Base-by-base conservation (phyloP, 108 stramenopile species). In the Conticribra weissflogii region DNA sequence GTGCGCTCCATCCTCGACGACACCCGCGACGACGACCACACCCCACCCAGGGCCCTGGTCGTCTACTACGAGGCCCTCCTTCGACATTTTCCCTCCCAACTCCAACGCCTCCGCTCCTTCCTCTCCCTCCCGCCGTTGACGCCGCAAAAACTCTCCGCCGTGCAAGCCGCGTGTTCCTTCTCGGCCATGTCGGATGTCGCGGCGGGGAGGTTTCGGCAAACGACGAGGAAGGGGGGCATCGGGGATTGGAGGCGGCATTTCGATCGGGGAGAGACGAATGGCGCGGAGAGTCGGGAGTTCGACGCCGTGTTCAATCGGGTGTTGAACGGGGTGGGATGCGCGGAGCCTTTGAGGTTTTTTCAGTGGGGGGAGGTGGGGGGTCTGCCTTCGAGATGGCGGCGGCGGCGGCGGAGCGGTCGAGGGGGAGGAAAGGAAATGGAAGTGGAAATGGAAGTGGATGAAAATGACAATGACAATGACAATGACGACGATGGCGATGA, bases 1-100 rank as follows among this genome's bases (percentile, higher is more conserved):
- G 59, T 76, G 23, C 19, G 45, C 12, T 25, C 36, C 12, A 30
- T 76, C 7, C 27, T 21, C n/a, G 19, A 25, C 3, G 64, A 66
- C 4, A 64, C 5, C 12, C 36, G 12, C 12, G 36, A 41, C 36
- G 12, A 12, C 12, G 36, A 41, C 36, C 8, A n/a, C n/a, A n/a
- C n/a, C n/a, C n/a, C n/a, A 41, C 36, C 5, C 5, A 5, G 76
- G 27, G 63, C 33, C 12, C 44, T 71, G 17, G 76, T 78, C 16
- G 46, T 78, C 4, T 72, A 60, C 21, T 78, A 78, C 56, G 76
- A 78, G 25, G n/a, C 25, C 3, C 30, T 78, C 18, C 48, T 70
- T 1, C n/a, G 54, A 21, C 45, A 78, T 49, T 72, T 78, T 52
- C 64, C 16, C 41, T 55, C 65, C 3, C 56, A 71, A 30, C 24